Evolutionary conservation across 306 rosid species (phyloP), one percentile per base, ranked within the genome.

Genomic region (Argentina anserina): DNA sequence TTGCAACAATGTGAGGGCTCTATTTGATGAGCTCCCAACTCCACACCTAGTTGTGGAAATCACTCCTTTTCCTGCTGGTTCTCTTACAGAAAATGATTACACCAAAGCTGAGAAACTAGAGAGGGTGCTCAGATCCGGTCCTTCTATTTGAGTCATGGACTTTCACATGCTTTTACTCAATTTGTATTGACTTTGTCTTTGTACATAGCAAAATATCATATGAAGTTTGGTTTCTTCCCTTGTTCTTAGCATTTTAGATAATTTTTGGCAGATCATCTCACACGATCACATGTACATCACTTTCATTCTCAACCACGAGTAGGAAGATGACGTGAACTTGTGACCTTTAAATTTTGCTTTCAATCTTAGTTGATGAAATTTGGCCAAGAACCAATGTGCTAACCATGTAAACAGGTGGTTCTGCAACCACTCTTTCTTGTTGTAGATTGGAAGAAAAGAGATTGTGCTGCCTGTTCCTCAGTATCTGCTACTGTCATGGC

Each of bases 1-100:
- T 74, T 91, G 98, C 85, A 93, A 89, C 89, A 91, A 93, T 39
- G 97, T 93, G 71, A 89, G 98, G 89, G 98, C 97, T 45, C 87
- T 93, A 69, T 91, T 93, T 50, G 98, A 93, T 60, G 98, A 93
- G 83, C 94, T 93, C 50, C 98, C 98, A 62, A 91, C 97, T 52
- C 98, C 98, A 1, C 98, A 91, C 81, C 81, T 93, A 17, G 53
- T 66, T 49, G 92, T 93, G 53, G 96, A 93, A 79, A 91, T 93
- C 69, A 89, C 97, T 12, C 92, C 98, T 60, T 89, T 93, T 78
- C 98, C 97, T 6, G 83, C 83, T 64, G 98, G 96, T 70, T 85
- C 87, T 25, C 97, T 93, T 65, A 81, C 87, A 36, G 91, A 89
- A 43, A 89, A 73, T 45, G 96, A 93, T 81, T 93, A 90, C 87